A percentile compares a stretch with the other conserved stretches of the same genome.
Conservation (phyloP, 2,329 filamentous ascomycete species). For the Beauveria scarabaeidicola region DNA sequence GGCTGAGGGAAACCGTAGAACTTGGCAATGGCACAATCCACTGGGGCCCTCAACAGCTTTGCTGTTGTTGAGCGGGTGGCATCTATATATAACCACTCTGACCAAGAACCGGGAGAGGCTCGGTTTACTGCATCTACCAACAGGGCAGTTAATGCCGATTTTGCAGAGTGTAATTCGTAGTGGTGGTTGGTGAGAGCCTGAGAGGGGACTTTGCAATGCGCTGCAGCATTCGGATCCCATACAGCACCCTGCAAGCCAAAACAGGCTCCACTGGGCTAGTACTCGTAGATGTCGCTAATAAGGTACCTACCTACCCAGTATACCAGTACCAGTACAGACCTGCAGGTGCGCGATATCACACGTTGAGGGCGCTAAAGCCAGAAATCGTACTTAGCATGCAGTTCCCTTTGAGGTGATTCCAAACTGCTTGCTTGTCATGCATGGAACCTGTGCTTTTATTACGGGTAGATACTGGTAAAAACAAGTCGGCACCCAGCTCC, state of each 20-base stretch:
- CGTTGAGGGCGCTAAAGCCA: neutral
- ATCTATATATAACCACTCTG: neutral
- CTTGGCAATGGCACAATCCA: neutral
- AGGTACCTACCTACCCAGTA: too few species aligned
- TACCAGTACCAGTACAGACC: neutral
- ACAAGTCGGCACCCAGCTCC: neutral
- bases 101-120: neutral
- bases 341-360: neutral
- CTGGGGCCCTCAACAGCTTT: neutral
- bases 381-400: neutral
- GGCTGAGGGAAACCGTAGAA: neutral
- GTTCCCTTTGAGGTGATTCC: neutral
- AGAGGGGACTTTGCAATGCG: neutral
- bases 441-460: too few species aligned
- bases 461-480: neutral
- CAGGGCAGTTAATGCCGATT: neutral
- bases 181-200: neutral
- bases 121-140: neutral
- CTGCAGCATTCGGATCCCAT: conserved; percentile 4
- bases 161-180: neutral
- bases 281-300: neutral
- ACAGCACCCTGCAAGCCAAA: conserved; percentile 1
- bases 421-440: neutral
- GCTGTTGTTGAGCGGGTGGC: neutral
- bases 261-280: neutral